These are phyloP conservation scores for Penicillium silybi DNA, from an alignment of 495 filamentous ascomycete species.

Conservation along the genomic window DNA sequence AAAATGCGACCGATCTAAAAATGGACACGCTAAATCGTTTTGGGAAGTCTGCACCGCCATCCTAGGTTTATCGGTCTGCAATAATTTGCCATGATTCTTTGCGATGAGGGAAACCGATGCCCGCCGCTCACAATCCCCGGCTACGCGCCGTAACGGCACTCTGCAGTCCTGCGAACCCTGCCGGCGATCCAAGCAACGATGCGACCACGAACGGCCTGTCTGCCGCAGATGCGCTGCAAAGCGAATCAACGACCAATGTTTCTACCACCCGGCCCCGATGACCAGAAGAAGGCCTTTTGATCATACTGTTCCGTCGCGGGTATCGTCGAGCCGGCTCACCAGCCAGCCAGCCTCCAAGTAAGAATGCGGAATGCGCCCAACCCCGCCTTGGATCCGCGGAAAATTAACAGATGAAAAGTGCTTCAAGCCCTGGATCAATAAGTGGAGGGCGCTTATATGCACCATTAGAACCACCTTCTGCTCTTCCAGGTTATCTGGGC, in stretches of 20 bases:
- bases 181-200: constrained; percentile 49
- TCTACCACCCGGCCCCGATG: constrained; percentile 46
- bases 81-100: background rate
- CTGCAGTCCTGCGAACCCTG: constrained; percentile 51
- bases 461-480: constrained; percentile 23
- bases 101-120: constrained; percentile 19
- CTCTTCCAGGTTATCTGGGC: constrained; percentile 44
- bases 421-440: constrained; percentile 28
- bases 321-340: constrained; percentile 11
- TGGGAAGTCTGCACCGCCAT: background rate
- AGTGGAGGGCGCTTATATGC: constrained; percentile 19
- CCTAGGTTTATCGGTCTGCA: background rate
- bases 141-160: constrained; percentile 44
- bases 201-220: constrained; percentile 41
- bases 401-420: constrained; percentile 10
- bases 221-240: constrained; percentile 36
- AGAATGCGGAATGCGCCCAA: constrained; percentile 1
- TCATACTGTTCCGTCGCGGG: constrained; percentile 6
- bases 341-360: constrained; percentile 29
- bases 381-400: background rate
- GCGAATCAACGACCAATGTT: constrained; percentile 31
- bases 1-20: too few species aligned
- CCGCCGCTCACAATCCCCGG: constrained; percentile 22
- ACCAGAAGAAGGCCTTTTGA: constrained; percentile 26
- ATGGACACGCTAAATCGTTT: background rate